A percentile compares a stretch with the other conserved stretches of the same genome.
Evolutionary conservation across 1,139 yeast genomes (phyloP).

Genomic region (Sugiyamaella sp.): DNA sequence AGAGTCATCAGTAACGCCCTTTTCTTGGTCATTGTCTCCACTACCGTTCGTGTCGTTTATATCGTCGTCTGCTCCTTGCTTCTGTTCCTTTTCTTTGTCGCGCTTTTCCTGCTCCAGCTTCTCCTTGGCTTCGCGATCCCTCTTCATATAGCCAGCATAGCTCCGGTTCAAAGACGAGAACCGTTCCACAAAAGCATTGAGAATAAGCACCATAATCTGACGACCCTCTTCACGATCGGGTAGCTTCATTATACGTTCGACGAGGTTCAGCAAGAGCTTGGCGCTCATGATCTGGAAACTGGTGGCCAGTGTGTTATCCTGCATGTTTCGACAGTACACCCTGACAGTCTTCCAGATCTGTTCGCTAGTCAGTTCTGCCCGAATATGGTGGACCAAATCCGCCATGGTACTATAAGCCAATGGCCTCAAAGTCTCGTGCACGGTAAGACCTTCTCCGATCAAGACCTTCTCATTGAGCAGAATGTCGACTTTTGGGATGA

Average conservation of each 20-base stretch:
- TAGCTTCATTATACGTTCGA: conserved; percentile 83
- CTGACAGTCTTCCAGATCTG: conserved; percentile 89
- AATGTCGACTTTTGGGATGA: conserved; percentile 82
- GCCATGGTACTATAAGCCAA: conserved; percentile 96
- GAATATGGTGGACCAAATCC: conserved; percentile 89
- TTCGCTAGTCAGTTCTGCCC: conserved; percentile 77
- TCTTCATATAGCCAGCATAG: conserved; percentile 65
- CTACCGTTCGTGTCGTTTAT: conserved; percentile 13
- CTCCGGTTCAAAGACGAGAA: conserved; percentile 75
- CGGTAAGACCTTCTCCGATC: conserved; percentile 91
- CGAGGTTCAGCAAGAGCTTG: conserved; percentile 79
- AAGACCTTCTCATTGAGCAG: conserved; percentile 84
- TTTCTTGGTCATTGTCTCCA: conserved; percentile 2
- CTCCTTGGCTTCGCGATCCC: conserved; percentile 47
- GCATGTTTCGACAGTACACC: conserved; percentile 78
- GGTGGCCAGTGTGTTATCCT: conserved; percentile 80
- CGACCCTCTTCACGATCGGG: conserved; percentile 86
- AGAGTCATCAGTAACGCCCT: conserved; percentile 18
- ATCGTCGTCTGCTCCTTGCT: conserved; percentile 20
- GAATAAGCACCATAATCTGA: conserved; percentile 63
- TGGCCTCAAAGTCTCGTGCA: conserved; percentile 82
- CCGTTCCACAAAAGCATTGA: conserved; percentile 85
- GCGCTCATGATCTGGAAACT: conserved; percentile 98
- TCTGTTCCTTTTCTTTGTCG: conserved; percentile 19
- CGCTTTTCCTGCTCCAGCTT: conserved; percentile 20